Conservation (phyloP, 768 basidiomycete species). For the Sutorius australiensis region DNA sequence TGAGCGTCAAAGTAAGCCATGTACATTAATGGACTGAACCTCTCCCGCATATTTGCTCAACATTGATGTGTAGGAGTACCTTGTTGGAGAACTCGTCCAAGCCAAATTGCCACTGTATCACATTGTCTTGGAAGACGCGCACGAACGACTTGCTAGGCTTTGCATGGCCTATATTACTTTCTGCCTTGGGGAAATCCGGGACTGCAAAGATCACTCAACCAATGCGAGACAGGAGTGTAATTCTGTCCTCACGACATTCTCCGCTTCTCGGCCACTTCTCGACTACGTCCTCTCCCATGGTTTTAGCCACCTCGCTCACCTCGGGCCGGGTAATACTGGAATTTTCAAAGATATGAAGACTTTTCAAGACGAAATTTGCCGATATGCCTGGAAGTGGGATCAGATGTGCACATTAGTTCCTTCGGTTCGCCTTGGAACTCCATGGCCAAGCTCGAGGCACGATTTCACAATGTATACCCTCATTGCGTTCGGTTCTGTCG, state of each 20-base stretch:
- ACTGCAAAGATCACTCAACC: not conserved
- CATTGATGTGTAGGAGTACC: slow-evolving; percentile 8
- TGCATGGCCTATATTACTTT: slow-evolving; percentile 8
- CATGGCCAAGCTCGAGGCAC: slow-evolving; percentile 5
- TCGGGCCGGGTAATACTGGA: not conserved
- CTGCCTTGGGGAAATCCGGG: slow-evolving; percentile 6
- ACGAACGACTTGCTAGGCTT: slow-evolving; percentile 3
- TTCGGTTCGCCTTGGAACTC: not conserved
- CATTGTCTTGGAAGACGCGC: slow-evolving; percentile 6
- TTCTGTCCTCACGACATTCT: not conserved
- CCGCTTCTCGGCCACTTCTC: not conserved
- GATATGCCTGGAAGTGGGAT: slow-evolving; percentile 2
- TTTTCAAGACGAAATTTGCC: not conserved
- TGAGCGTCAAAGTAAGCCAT: slow-evolving; percentile 15
- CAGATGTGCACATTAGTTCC: not conserved
- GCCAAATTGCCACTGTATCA: slow-evolving; percentile 1
- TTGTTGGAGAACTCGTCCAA: slow-evolving; percentile 1
- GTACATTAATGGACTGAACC: no score
- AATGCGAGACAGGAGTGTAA: not conserved
- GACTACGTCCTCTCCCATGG: slow-evolving; percentile 11
- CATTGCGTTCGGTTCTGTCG: not conserved
- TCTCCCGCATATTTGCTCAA: not conserved
- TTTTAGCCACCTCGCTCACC: slow-evolving; percentile 4
- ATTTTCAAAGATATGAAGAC: slow-evolving; percentile 3
- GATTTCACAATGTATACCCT: slow-evolving; percentile 5